phyloP scores from a whole-genome alignment of 306 rosid species.

The Medicago lupulina region DNA sequence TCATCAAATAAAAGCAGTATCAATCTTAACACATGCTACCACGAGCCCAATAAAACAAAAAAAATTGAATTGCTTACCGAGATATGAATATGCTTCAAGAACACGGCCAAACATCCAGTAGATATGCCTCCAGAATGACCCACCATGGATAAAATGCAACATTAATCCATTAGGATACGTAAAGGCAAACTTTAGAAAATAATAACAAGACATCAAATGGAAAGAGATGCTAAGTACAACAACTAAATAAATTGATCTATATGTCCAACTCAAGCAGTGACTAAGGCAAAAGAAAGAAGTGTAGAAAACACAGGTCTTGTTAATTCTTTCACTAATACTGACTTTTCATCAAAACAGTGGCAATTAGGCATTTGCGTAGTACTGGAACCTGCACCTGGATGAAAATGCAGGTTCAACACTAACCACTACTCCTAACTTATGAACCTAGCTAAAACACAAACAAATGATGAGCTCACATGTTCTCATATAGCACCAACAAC shows the following conservation, averaged over 20 bases:
- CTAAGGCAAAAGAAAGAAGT: background rate
- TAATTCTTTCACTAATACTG: background rate
- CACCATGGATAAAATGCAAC: constrained; percentile 84
- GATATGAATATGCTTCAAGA: constrained; percentile 46
- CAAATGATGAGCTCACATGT: constrained; percentile 13
- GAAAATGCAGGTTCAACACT: constrained; percentile 26
- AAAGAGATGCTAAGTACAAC: constrained; percentile 16
- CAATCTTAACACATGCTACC: background rate
- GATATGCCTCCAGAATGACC: constrained; percentile 73
- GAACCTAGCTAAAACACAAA: constrained; percentile 12
- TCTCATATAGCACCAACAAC: background rate
- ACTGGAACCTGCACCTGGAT: constrained; percentile 34
- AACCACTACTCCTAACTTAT: constrained; percentile 21
- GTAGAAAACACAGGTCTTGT: background rate
- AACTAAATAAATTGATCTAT: constrained; percentile 17
- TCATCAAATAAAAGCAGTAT: constrained; percentile 22
- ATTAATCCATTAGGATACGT: constrained; percentile 68
- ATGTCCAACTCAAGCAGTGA: constrained; percentile 3
- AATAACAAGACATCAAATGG: constrained; percentile 9
- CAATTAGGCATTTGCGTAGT: constrained; percentile 22
- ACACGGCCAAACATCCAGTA: constrained; percentile 63
- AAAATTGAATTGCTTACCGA: constrained; percentile 58
- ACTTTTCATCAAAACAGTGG: background rate
- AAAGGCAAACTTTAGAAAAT: constrained; percentile 37
- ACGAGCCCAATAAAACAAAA: constrained; percentile 18